A percentile compares a stretch with the other conserved stretches of the same genome.
Conservation (phyloP, 441 rosid genomes). For the Aquilaria agallochum region DNA sequence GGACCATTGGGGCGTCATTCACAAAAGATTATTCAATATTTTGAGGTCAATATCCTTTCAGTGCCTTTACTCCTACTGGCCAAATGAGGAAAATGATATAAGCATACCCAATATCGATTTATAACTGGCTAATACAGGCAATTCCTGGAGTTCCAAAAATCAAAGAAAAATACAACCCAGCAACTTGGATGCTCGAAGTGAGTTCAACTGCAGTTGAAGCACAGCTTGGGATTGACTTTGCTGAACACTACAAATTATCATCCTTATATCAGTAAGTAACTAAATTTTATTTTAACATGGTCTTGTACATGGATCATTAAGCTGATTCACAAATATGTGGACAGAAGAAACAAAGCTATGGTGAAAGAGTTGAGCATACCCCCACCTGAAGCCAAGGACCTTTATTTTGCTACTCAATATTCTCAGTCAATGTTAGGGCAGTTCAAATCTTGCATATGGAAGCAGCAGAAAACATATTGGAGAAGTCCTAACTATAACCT, state of each 20-base stretch:
- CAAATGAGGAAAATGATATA: neutral
- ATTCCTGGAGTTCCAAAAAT: conserved; percentile 13
- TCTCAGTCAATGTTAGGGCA: conserved; percentile 2
- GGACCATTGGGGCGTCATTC: conserved; percentile 28
- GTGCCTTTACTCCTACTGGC: neutral
- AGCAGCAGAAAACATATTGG: conserved; percentile 12
- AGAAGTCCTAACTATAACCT: conserved; percentile 7
- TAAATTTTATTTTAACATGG: neutral
- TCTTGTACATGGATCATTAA: too few species aligned
- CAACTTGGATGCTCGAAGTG: conserved; percentile 14
- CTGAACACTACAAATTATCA: conserved; percentile 6
- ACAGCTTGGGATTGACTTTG: conserved; percentile 12
- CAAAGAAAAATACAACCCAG: conserved; percentile 9
- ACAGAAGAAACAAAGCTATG: conserved; percentile 8
- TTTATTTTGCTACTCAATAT: conserved; percentile 11
- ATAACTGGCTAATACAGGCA: conserved; percentile 1
- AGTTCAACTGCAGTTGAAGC: conserved; percentile 5
- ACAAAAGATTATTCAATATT: conserved; percentile 19
- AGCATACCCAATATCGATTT: neutral
- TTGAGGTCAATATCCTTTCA: conserved; percentile 15
- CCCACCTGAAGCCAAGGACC: conserved; percentile 6
- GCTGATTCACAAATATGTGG: neutral
- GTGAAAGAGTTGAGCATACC: conserved; percentile 10
- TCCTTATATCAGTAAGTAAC: conserved; percentile 1
- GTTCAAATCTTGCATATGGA: conserved; percentile 12